A percentile compares a stretch with the other conserved stretches of the same genome.
phyloP scores from a whole-genome alignment of 2,329 filamentous ascomycete genomes.

The Fusarium incarnatum region DNA sequence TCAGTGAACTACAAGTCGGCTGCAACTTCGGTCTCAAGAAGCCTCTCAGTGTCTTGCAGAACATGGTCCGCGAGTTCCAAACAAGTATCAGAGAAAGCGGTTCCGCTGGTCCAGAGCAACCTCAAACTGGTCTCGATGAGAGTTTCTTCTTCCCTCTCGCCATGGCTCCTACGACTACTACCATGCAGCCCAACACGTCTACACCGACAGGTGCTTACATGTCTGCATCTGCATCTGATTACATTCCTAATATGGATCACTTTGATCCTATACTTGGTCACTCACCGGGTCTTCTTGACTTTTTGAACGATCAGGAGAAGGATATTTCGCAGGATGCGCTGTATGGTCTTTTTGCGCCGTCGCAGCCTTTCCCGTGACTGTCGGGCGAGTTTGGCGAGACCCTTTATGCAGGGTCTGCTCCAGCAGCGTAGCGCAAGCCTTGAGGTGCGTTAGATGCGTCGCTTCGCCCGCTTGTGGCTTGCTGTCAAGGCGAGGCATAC shows the following conservation, averaged over 20 bases:
- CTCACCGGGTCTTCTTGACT: constrained; percentile 45
- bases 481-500: neutral
- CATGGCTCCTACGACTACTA: constrained; percentile 35
- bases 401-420: constrained; percentile 27
- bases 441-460: constrained; percentile 1
- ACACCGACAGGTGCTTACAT: constrained; percentile 38
- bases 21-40: constrained; percentile 54
- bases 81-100: constrained; percentile 47
- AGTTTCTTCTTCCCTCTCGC: constrained; percentile 49
- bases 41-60: constrained; percentile 50
- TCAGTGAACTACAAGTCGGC: constrained; percentile 51
- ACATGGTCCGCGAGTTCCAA: constrained; percentile 50
- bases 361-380: constrained; percentile 48
- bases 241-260: constrained; percentile 43
- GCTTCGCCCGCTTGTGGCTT: neutral
- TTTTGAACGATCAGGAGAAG: constrained; percentile 49
- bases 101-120: constrained; percentile 32
- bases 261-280: constrained; percentile 43
- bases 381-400: constrained; percentile 36
- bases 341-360: constrained; percentile 48
- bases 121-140: constrained; percentile 46
- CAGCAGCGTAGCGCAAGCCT: constrained; percentile 15
- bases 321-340: constrained; percentile 49
- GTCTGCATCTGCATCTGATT: constrained; percentile 30
- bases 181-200: constrained; percentile 21